These are phyloP conservation scores for Geotrichum klebahnii DNA, from an alignment of 1,139 yeast genomes.

Conservation along the genomic window DNA sequence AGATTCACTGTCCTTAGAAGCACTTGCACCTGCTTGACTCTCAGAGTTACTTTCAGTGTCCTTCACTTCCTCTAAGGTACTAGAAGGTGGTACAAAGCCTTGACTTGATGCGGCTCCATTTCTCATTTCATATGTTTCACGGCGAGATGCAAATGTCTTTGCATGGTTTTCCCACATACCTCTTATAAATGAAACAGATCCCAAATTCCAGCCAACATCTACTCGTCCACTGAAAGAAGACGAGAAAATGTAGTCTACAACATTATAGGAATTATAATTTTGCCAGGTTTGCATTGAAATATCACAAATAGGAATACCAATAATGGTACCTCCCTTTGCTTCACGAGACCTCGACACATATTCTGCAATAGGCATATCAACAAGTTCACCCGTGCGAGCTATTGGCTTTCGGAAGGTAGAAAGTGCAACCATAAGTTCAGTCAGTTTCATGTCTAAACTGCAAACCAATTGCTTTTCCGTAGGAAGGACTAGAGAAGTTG, in stretches of 20 bases:
- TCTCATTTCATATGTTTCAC: constrained; percentile 37
- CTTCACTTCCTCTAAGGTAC: not conserved
- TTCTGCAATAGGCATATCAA: constrained; percentile 48
- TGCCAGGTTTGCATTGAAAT: constrained; percentile 77
- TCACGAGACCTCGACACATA: constrained; percentile 55
- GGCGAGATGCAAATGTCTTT: constrained; percentile 50
- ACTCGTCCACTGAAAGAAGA: constrained; percentile 85
- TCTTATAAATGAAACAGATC: constrained; percentile 83
- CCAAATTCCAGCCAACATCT: constrained; percentile 88
- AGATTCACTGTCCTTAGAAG: no score
- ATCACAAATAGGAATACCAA: constrained; percentile 70
- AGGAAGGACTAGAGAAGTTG: constrained; percentile 6
- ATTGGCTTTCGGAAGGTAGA: constrained; percentile 50
- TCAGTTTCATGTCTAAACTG: constrained; percentile 43
- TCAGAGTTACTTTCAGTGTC: not conserved
- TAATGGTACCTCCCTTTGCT: constrained; percentile 75
- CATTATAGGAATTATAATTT: constrained; percentile 41
- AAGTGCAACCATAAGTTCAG: constrained; percentile 61
- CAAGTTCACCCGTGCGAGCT: constrained; percentile 45
- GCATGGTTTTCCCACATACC: constrained; percentile 87
- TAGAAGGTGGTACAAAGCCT: not conserved
- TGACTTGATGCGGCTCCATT: constrained; percentile 12
- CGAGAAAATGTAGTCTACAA: constrained; percentile 61
- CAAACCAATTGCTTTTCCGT: constrained; percentile 30
- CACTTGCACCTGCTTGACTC: no score